Base-by-base conservation (phyloP, 768 basidiomycete genomes). In the Galerina marginata region DNA sequence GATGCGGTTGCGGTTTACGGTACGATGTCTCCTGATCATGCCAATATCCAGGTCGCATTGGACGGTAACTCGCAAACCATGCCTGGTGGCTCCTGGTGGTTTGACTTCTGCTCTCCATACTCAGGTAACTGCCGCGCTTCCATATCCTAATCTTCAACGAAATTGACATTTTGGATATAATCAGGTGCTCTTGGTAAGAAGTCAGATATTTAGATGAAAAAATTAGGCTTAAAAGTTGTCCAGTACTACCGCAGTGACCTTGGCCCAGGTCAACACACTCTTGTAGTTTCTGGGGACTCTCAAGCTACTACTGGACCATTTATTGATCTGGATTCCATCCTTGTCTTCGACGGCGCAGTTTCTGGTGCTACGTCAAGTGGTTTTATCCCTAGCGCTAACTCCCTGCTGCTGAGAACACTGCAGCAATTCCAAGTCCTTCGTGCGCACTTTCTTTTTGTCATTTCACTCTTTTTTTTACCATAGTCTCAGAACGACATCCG, bases 1-100 rank as follows among this genome's bases (percentile, higher is more conserved):
- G 79, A 83, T 54, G 83, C 80, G n/a, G 74, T 87, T 48, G 83
- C 82, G 12, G 56, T 86, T 1, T 86, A 82, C 58, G 84, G 84
- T 39, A 81, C 83, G 2, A 75, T 83, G 33, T 79, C 81, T 9
- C 80, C 83, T n/a, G 77, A 81, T 56, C 84, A 82, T 64, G 79
- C 81, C 15, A 70, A 81, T 60, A 75, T 83, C 53, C 71, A 74
- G n/a, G 69, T 86, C 26, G 70, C 74, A 2, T 48, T 85, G 26
- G 84, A 87, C 64, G 81, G 79, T 5, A 49, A 72, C 44, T 65
- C 63, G 0, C 69, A 64, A 43, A 58, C 64, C n/a, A 62, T 81
- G 56, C 68, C 69, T 12, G 79, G 78, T 51, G 79, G 79, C 12
- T 68, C 74, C 74, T 25, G 66, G 71, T 56, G 79, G 76, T 10